phyloP scores from a whole-genome alignment of 768 basidiomycete genomes.

The Trametopsis cervina region DNA sequence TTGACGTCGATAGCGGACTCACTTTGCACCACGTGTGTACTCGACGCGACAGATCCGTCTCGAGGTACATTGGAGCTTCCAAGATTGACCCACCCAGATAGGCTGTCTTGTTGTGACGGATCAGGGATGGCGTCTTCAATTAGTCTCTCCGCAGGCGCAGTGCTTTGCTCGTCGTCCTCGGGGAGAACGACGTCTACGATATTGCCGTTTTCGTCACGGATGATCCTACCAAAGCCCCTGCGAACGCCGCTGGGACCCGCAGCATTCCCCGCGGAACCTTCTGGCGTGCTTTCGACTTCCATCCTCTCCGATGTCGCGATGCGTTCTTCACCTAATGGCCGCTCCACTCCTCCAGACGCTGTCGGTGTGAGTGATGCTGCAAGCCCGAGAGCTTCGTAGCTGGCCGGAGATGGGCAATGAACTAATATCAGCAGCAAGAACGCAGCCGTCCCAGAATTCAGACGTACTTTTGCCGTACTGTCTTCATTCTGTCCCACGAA shows the following conservation, averaged over 20 bases:
- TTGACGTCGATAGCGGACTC: conserved; percentile 18
- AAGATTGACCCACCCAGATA: conserved; percentile 21
- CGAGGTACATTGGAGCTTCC: conserved; percentile 17
- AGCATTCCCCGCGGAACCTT: conserved; percentile 14
- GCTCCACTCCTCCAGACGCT: conserved; percentile 64
- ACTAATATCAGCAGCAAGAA: conserved; percentile 10
- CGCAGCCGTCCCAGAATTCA: conserved; percentile 4
- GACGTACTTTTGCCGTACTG: conserved; percentile 86
- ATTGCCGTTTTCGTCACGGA: conserved; percentile 74
- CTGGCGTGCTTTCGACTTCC: conserved; percentile 14
- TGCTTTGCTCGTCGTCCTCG: conserved; percentile 43
- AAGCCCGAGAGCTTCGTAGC: conserved; percentile 77
- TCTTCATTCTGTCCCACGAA: conserved; percentile 84
- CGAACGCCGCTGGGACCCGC: conserved; percentile 28
- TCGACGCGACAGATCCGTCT: conserved; percentile 14
- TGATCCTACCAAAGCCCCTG: conserved; percentile 72
- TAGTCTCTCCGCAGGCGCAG: conserved; percentile 22
- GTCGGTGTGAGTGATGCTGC: conserved; percentile 59
- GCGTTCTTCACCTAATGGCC: conserved; percentile 14
- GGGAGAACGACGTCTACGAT: conserved; percentile 63
- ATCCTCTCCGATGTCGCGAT: background rate
- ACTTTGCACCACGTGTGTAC: conserved; percentile 34
- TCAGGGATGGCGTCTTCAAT: conserved; percentile 34
- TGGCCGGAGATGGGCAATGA: conserved; percentile 30
- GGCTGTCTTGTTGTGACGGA: conserved; percentile 14